Evolutionary conservation across 805 yeast genomes (phyloP).

Genomic region (Spathaspora arborariae): DNA sequence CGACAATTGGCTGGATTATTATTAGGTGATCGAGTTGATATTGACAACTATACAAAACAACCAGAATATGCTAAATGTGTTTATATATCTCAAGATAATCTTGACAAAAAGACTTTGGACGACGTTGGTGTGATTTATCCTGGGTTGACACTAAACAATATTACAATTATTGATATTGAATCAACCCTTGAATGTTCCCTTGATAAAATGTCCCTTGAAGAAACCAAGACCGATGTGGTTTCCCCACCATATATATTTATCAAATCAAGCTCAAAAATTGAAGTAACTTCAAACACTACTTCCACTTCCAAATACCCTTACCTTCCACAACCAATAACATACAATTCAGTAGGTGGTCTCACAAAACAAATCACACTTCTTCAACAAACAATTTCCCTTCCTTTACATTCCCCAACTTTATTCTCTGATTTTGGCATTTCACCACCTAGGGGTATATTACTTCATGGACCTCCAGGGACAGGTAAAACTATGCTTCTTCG

Average conservation of each 20-base stretch:
- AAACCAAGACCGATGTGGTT: conserved; percentile 16
- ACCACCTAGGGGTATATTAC: conserved; percentile 89
- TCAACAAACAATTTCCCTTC: conserved; percentile 69
- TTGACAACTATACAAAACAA: conserved; percentile 45
- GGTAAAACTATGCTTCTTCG: conserved; percentile 89
- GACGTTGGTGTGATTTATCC: conserved; percentile 63
- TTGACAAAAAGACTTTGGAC: conserved; percentile 37
- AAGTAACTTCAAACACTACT: conserved; percentile 1
- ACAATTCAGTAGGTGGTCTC: conserved; percentile 75
- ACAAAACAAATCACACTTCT: conserved; percentile 56
- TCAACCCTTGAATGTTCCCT: conserved; percentile 33
- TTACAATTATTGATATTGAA: conserved; percentile 26
- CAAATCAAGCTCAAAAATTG: conserved; percentile 8
- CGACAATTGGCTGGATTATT: conserved; percentile 38
- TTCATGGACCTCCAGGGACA: conserved; percentile 97
- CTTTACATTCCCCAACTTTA: conserved; percentile 71
- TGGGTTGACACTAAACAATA: conserved; percentile 35
- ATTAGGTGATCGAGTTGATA: conserved; percentile 44
- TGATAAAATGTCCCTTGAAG: conserved; percentile 28
- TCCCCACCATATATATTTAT: conserved; percentile 49
- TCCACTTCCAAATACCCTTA: conserved; percentile 36
- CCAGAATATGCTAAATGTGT: conserved; percentile 37
- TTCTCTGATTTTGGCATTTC: conserved; percentile 82
- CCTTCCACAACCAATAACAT: conserved; percentile 43
- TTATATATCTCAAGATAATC: conserved; percentile 2